These are phyloP conservation scores for Exsudoporus frostii DNA, from an alignment of 768 basidiomycete species.

Conservation along the genomic window DNA sequence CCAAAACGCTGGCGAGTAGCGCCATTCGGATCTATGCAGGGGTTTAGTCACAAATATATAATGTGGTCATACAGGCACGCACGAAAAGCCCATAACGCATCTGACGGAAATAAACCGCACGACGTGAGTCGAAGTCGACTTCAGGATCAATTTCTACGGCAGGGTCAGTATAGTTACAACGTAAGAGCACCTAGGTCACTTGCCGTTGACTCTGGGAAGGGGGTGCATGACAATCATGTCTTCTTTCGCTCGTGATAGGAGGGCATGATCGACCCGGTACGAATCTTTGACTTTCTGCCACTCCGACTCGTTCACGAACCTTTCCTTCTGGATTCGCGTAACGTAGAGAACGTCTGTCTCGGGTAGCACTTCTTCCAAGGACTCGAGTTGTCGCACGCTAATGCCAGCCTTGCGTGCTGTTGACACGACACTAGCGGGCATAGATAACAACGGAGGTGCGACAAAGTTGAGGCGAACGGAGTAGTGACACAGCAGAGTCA, in stretches of 20 bases:
- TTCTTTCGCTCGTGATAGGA: constrained; percentile 89
- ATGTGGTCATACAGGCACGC: constrained; percentile 33
- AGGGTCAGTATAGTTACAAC: constrained; percentile 8
- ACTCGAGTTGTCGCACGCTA: constrained; percentile 74
- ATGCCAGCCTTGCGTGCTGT: constrained; percentile 84
- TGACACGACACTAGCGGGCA: constrained; percentile 83
- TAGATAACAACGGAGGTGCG: constrained; percentile 77
- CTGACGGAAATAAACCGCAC: constrained; percentile 97
- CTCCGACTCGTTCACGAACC: constrained; percentile 76
- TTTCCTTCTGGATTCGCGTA: constrained; percentile 93
- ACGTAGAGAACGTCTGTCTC: constrained; percentile 97
- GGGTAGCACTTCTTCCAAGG: constrained; percentile 85
- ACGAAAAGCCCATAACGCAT: constrained; percentile 98
- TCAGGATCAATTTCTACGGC: constrained; percentile 94
- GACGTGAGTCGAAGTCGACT: constrained; percentile 92
- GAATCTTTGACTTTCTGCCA: constrained; percentile 91
- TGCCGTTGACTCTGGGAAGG: constrained; percentile 88
- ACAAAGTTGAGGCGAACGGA: constrained; percentile 95
- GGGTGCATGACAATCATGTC: constrained; percentile 99
- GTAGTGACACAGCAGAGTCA: constrained; percentile 88
- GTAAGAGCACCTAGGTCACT: constrained; percentile 20
- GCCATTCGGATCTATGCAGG: constrained; percentile 69
- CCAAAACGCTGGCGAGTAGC: constrained; percentile 66
- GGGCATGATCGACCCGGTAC: constrained; percentile 91
- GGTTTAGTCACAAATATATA: background rate